Conservation (phyloP, 345 rosid species). For the Eucalyptus sp. region DNA sequence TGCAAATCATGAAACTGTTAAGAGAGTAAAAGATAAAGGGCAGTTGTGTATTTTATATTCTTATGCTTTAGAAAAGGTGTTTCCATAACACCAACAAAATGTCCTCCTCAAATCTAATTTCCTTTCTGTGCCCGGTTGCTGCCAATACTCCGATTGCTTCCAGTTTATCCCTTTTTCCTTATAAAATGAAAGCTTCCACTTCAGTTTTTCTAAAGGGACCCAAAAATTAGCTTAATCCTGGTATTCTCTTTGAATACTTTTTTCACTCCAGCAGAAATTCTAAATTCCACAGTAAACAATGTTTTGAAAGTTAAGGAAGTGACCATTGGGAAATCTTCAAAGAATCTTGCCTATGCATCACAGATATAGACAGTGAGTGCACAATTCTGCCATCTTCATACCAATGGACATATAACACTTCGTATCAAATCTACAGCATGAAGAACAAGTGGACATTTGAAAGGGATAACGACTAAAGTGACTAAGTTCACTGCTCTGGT, state of each 20-base stretch:
- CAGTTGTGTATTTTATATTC: background rate
- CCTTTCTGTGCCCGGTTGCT: background rate
- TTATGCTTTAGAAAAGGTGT: background rate
- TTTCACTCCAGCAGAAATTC: background rate
- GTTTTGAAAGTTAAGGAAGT: background rate
- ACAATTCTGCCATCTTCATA: background rate
- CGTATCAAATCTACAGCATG: background rate
- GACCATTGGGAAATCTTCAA: background rate
- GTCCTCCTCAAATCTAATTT: background rate
- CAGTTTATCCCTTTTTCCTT: background rate
- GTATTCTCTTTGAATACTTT: background rate
- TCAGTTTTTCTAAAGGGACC: background rate
- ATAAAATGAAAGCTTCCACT: background rate
- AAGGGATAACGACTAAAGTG: background rate
- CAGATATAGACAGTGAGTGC: background rate
- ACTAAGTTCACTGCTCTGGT: background rate
- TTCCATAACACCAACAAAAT: background rate
- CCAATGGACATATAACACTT: background rate
- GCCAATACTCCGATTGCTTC: background rate
- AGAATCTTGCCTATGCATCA: background rate
- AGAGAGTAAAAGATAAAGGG: background rate
- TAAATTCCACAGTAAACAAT: background rate
- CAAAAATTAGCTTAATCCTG: background rate
- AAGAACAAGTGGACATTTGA: background rate
- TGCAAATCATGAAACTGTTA: background rate